Evolutionary conservation across 176 grass and related monocot species (phyloP).

Genomic region (Rhynchospora tenuis): DNA sequence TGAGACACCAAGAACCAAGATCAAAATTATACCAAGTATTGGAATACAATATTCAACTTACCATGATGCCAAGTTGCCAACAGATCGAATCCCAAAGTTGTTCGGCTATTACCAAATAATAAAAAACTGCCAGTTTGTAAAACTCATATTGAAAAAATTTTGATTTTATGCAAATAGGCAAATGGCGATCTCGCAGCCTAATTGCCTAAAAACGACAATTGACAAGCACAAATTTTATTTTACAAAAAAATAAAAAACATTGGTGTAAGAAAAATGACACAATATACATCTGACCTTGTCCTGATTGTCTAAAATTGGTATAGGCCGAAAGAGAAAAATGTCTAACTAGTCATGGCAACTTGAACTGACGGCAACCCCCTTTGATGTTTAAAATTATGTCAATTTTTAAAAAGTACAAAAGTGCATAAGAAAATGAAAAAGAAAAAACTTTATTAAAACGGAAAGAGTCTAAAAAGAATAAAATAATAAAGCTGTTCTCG

Average conservation of each 20-base stretch:
- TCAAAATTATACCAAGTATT: neutral
- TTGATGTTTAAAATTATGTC: neutral
- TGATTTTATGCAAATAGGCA: neutral
- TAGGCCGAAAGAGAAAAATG: neutral
- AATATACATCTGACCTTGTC: neutral
- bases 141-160: constrained; percentile 1
- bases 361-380: neutral
- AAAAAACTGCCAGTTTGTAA: neutral
- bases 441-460: neutral
- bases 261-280: neutral
- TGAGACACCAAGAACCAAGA: neutral
- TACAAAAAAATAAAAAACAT: neutral
- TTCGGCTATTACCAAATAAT: neutral
- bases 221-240: neutral
- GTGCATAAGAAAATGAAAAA: neutral
- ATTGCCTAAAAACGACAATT: neutral
- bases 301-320: neutral
- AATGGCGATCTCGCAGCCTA: neutral
- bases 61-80: neutral
- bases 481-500: neutral
- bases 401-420: neutral
- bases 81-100: neutral
- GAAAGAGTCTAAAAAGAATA: neutral
- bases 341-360: neutral
- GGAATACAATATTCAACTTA: neutral